phyloP scores from a whole-genome alignment of 2,329 filamentous ascomycete genomes.

The Ampelomyces quisqualis region DNA sequence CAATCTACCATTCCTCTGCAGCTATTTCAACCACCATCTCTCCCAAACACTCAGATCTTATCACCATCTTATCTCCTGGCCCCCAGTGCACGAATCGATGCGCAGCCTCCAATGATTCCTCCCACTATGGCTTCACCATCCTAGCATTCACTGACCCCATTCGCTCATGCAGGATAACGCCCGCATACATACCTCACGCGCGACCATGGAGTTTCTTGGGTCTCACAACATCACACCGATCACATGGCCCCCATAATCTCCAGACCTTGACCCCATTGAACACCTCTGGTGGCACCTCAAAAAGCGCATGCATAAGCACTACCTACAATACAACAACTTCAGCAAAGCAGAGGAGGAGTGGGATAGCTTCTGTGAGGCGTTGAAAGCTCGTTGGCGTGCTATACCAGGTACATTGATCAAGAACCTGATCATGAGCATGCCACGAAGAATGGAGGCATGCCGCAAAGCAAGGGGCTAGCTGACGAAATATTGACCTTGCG shows the following conservation, averaged over 20 bases:
- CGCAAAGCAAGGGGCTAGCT: constrained; percentile 8
- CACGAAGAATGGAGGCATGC: constrained; percentile 6
- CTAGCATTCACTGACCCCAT: no score
- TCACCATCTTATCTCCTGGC: no score
- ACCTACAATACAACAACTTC: constrained; percentile 17
- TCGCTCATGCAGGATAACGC: constrained; percentile 28
- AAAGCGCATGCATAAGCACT: constrained; percentile 14
- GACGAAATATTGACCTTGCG: constrained; percentile 15
- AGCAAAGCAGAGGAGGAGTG: constrained; percentile 7
- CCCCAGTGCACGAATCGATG: no score
- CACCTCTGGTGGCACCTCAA: constrained; percentile 27
- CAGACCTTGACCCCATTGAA: constrained; percentile 34
- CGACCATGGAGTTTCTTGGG: constrained; percentile 12
- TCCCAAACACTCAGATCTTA: no score
- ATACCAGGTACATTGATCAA: constrained; percentile 8
- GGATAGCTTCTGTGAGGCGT: constrained; percentile 12
- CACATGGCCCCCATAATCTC: constrained; percentile 22
- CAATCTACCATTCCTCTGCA: no score
- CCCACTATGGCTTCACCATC: no score
- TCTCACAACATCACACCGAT: constrained; percentile 14
- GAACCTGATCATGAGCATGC: constrained; percentile 10
- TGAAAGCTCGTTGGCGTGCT: constrained; percentile 10
- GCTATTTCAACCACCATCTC: no score
- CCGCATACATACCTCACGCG: constrained; percentile 16
- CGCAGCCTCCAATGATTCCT: no score